Conservation (phyloP, 352 stramenopile species). For the Pythium pyrilobum region DNA sequence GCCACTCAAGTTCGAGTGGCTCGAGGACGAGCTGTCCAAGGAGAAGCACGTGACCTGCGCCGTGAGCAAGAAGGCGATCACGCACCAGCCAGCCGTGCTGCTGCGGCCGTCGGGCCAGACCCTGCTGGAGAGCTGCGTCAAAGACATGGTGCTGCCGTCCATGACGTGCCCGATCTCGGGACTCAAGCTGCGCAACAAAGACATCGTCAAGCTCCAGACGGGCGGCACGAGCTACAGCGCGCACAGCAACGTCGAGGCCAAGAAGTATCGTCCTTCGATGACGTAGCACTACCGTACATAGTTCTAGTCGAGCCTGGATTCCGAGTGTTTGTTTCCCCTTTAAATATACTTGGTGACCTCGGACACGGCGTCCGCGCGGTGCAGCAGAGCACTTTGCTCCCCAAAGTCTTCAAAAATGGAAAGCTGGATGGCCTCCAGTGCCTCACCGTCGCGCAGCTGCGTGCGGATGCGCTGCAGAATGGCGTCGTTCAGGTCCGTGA, state of each 20-base stretch:
- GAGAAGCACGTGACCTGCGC: slow-evolving; percentile 56
- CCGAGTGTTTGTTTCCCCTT: not conserved
- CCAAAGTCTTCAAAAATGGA: slow-evolving; percentile 28
- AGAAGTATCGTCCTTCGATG: slow-evolving; percentile 84
- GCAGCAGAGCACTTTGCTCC: slow-evolving; percentile 34
- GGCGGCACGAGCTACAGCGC: slow-evolving; percentile 78
- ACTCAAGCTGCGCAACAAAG: slow-evolving; percentile 83
- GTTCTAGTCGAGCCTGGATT: not conserved
- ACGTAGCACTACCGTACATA: too few relatives aligned
- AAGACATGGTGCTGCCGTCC: slow-evolving; percentile 78
- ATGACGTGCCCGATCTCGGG: slow-evolving; percentile 84
- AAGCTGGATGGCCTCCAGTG: slow-evolving; percentile 26
- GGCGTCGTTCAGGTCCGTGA: slow-evolving; percentile 45
- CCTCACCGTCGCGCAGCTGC: slow-evolving; percentile 29
- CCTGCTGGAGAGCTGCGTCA: slow-evolving; percentile 72
- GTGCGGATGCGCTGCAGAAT: slow-evolving; percentile 48
- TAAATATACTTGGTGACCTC: slow-evolving; percentile 54
- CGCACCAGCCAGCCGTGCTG: slow-evolving; percentile 70
- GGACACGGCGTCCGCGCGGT: slow-evolving; percentile 34
- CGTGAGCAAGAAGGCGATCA: slow-evolving; percentile 81
- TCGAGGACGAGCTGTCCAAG: slow-evolving; percentile 20
- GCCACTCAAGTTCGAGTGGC: slow-evolving; percentile 82
- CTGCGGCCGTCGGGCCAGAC: slow-evolving; percentile 74
- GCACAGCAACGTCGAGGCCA: slow-evolving; percentile 82
- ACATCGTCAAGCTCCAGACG: slow-evolving; percentile 73